Evolutionary conservation across 2,329 filamentous ascomycete species (phyloP).

Genomic region (Fusarium caatingaense): DNA sequence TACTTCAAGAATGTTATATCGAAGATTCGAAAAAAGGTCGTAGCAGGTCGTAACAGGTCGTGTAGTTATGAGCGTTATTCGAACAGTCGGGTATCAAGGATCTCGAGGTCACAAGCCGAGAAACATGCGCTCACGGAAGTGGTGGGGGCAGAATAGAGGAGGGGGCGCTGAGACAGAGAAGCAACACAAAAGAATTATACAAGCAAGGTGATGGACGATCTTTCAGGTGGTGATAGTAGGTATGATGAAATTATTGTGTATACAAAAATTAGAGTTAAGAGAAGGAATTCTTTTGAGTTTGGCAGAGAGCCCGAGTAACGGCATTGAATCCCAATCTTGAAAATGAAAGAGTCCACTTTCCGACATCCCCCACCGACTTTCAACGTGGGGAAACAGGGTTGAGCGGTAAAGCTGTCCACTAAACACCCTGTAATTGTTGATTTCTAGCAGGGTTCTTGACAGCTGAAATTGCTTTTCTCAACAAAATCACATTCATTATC

Average conservation of each 20-base stretch:
- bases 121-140: slow-evolving; percentile 18
- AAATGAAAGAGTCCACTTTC: slow-evolving; percentile 31
- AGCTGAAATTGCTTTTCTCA: neutral
- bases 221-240: neutral
- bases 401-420: slow-evolving; percentile 7
- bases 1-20: neutral
- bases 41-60: neutral
- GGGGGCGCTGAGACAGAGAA: slow-evolving; percentile 25
- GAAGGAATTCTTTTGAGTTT: slow-evolving; percentile 30
- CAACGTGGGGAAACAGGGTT: slow-evolving; percentile 33
- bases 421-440: slow-evolving; percentile 11
- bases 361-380: slow-evolving; percentile 31
- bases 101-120: slow-evolving; percentile 31
- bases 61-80: slow-evolving; percentile 9
- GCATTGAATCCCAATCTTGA: slow-evolving; percentile 1
- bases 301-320: slow-evolving; percentile 2
- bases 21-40: neutral
- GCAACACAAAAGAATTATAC: neutral
- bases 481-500: neutral
- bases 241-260: slow-evolving; percentile 23
- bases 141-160: slow-evolving; percentile 30
- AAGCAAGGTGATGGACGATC: neutral
- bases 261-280: neutral
- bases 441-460: neutral
- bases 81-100: slow-evolving; percentile 17